Percentiles rank a stretch among this genome's conserved stretches.
These are phyloP conservation scores for Simmondsia chinensis DNA, from an alignment of 148 eudicot genomes.

Conservation along the genomic window DNA sequence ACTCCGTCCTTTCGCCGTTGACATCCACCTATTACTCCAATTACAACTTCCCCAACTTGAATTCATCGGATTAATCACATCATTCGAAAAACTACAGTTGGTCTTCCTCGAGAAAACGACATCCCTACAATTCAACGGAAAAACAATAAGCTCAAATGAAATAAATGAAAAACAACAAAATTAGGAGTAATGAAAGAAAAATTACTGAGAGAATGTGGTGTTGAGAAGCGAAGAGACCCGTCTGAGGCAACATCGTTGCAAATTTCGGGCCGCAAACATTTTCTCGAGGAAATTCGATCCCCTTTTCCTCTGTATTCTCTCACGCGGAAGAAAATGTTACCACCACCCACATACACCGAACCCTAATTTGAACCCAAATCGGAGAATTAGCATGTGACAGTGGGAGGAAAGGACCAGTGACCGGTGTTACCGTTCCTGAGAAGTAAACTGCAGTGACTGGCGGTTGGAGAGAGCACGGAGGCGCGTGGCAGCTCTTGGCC, in stretches of 20 bases:
- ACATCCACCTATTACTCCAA: conserved; percentile 39
- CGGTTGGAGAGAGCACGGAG: no score
- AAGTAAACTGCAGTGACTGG: no score
- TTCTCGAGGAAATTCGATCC: no score
- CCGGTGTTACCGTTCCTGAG: no score
- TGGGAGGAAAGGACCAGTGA: no score
- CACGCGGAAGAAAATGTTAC: no score
- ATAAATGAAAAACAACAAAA: not conserved
- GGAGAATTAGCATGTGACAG: no score
- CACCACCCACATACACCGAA: no score
- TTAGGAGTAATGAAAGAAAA: not conserved
- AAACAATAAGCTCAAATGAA: conserved; percentile 1
- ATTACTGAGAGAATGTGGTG: conserved; percentile 21
- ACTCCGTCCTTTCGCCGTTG: conserved; percentile 47
- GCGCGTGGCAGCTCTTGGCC: no score
- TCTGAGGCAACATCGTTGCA: conserved; percentile 27
- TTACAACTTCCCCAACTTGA: conserved; percentile 2
- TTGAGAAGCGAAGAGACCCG: conserved; percentile 24
- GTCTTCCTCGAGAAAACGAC: conserved; percentile 11
- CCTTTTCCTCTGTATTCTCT: no score
- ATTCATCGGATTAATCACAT: conserved; percentile 7
- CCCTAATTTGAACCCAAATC: no score
- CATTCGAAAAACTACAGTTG: not conserved
- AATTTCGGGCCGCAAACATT: conserved; percentile 30
- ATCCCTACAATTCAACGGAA: conserved; percentile 21